These are phyloP conservation scores for Rubia yunnanensis DNA, from an alignment of 257 asterid species.

Conservation along the genomic window DNA sequence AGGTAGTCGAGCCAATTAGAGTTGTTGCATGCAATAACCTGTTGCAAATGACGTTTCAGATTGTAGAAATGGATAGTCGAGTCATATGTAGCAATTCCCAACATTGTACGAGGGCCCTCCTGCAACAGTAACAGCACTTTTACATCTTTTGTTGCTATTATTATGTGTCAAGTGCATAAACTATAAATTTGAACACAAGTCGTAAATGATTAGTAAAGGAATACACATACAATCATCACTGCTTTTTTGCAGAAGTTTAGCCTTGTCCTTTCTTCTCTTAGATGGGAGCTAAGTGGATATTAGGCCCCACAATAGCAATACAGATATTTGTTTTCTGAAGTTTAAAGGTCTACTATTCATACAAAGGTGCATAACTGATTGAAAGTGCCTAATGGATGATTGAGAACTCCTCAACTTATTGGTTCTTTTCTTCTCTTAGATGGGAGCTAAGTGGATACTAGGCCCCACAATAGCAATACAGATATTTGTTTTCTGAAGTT, in stretches of 20 bases:
- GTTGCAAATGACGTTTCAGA: slow-evolving; percentile 76
- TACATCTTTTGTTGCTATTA: background rate
- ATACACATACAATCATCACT: background rate
- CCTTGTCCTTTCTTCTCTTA: background rate
- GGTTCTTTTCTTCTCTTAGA: background rate
- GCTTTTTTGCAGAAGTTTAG: background rate
- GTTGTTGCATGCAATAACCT: slow-evolving; percentile 35
- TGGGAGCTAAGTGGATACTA: background rate
- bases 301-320: background rate
- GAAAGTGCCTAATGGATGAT: background rate
- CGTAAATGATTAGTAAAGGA: background rate
- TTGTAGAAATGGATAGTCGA: slow-evolving; percentile 93
- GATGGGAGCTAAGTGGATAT: background rate
- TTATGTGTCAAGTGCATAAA: background rate
- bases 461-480: background rate
- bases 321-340: background rate
- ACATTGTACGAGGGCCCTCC: slow-evolving; percentile 93
- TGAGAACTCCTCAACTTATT: background rate
- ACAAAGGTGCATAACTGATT: background rate
- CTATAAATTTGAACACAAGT: background rate
- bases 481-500: background rate
- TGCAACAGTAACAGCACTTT: slow-evolving; percentile 27
- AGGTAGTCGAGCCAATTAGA: background rate
- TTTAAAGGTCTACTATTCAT: background rate
- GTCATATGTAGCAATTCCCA: slow-evolving; percentile 95